A percentile compares a stretch with the other conserved stretches of the same genome.
Evolutionary conservation across 2,329 filamentous ascomycete genomes (phyloP).

Genomic region (Apiospora rasikravindrae): DNA sequence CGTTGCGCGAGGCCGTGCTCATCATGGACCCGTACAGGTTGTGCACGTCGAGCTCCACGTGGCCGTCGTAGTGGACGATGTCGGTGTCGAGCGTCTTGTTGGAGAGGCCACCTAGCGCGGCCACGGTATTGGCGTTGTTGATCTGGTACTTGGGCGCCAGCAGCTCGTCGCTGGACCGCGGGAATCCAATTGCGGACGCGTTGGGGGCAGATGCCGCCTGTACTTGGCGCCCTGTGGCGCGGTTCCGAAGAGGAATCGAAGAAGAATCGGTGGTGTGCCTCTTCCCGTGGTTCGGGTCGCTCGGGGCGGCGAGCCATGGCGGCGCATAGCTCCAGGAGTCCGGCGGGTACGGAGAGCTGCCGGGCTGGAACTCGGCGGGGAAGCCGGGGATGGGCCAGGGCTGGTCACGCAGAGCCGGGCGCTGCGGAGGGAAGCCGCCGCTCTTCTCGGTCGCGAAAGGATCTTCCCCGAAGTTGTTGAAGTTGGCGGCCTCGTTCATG

Average conservation of each 20-base stretch:
- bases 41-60: conserved; percentile 75
- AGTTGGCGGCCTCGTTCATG: conserved; percentile 61
- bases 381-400: conserved; percentile 73
- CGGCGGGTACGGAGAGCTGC: not conserved
- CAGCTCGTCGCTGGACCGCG: not conserved
- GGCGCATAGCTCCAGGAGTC: not conserved
- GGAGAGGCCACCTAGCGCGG: conserved; percentile 55
- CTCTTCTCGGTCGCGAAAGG: not conserved
- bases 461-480: conserved; percentile 29
- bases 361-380: conserved; percentile 69
- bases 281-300: not conserved
- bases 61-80: conserved; percentile 69
- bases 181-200: not conserved
- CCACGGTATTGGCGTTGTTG: conserved; percentile 67
- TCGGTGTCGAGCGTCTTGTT: conserved; percentile 71
- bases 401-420: conserved; percentile 66
- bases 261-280: not conserved
- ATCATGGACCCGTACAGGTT: conserved; percentile 81
- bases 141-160: conserved; percentile 70
- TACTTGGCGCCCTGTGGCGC: too few species aligned
- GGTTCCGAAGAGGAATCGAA: too few species aligned
- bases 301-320: not conserved
- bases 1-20: conserved; percentile 66
- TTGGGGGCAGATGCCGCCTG: not conserved
- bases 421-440: conserved; percentile 60